These are phyloP conservation scores for Mucor lusitanicus DNA, from an alignment of 371 early-diverging fungal genomes.

Conservation along the genomic window DNA sequence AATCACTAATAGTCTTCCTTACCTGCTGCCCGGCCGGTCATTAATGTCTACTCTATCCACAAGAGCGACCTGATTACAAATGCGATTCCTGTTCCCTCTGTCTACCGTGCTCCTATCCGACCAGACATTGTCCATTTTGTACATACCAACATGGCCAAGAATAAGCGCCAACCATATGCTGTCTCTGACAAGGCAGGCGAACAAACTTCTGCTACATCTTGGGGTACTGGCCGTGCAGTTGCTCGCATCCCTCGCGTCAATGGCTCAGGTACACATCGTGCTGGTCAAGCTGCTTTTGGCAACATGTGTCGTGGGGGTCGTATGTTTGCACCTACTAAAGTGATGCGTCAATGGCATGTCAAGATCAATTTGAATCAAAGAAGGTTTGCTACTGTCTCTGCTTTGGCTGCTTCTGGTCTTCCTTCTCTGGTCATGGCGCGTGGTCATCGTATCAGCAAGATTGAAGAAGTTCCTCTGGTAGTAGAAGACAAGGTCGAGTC, in stretches of 20 bases:
- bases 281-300: conserved; percentile 99
- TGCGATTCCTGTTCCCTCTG: conserved; percentile 91
- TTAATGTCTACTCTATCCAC: conserved; percentile 91
- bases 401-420: conserved; percentile 98
- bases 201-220: conserved; percentile 99
- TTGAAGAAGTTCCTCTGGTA: conserved; percentile 98
- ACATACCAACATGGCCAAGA: conserved; percentile 98
- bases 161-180: conserved; percentile 99
- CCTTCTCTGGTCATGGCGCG: conserved; percentile 97
- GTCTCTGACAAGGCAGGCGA: conserved; percentile 98
- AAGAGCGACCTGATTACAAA: conserved; percentile 72
- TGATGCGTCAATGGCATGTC: conserved; percentile 99
- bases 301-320: conserved; percentile 73
- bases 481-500: conserved; percentile 83
- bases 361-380: conserved; percentile 98
- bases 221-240: conserved; percentile 99
- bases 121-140: conserved; percentile 97
- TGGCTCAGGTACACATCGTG: conserved; percentile 99
- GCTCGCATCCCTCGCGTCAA: conserved; percentile 99
- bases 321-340: conserved; percentile 99
- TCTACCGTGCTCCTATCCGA: conserved; percentile 98
- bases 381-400: conserved; percentile 98
- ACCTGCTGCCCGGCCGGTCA: conserved; percentile 79
- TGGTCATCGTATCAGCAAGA: conserved; percentile 97
- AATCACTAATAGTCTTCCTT: not conserved